Evolutionary conservation across 345 rosid species (phyloP), one percentile per base, ranked within the genome.

Genomic region (Carallia pectinifolia): DNA sequence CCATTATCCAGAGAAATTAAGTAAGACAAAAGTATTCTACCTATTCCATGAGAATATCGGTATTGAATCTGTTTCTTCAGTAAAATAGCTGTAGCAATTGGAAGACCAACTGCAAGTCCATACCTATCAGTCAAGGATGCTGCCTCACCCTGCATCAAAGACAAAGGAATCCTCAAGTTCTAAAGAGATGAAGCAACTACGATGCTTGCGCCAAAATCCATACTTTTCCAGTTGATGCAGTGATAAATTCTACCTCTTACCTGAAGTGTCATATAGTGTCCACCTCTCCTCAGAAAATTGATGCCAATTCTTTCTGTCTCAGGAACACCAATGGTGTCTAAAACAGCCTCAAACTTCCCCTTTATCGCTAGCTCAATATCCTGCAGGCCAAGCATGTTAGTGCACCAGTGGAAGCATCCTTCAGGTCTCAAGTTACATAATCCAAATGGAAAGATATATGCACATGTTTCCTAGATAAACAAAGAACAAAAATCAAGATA

Each of bases 181-280:
- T 65, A 37, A 2, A 33, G 67, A 31, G n/a, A 56, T 0, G 10
- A 31, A 31, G 62, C 56, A 37, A 5, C 54, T 4, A 34, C 13
- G 30, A 65, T 13, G 56, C 16, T 52, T 30, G 52, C 53, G 64
- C 67, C 53, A 7, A 38, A 67, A 68, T 10, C 30, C 17, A 3
- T 44, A 44, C n/a, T 53, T 15, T 38, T 38, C 4, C 7, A 34
- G 50, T 16, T 68, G 44, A 61, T 54, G 60, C 64, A 53, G 78
- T 10, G 7, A 40, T 48, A 55, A 33, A 16, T 52, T 38, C 39
- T 52, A 34, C 58, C 23, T 12, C 27, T 68, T 65, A 88, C 96
- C 86, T 91, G 97, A 64, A 91, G 97, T 40, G 97, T 94, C 99
- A 94, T 91, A 74, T 89, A 90, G 81, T 90, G 85, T 68, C 98